Conservation (phyloP, 495 filamentous ascomycete species). For the Penicillium fimorum region DNA sequence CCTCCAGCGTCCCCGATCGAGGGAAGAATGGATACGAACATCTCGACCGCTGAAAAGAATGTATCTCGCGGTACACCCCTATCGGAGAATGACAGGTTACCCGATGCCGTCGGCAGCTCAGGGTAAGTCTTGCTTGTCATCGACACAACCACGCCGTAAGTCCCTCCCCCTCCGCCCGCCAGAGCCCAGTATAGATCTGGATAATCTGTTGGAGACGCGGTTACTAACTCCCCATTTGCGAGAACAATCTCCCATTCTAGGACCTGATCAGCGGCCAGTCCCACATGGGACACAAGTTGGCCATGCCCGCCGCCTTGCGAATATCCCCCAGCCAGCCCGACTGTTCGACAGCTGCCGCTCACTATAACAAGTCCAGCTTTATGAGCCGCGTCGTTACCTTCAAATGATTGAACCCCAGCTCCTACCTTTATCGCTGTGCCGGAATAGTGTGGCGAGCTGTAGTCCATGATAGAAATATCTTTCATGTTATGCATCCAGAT, state of each 20-base stretch:
- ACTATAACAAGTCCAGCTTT: slow-evolving; percentile 1
- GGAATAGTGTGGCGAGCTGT: neutral
- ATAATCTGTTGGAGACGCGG: slow-evolving; percentile 48
- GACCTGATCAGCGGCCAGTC: slow-evolving; percentile 60
- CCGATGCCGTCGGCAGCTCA: slow-evolving; percentile 32
- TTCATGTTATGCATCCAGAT: slow-evolving; percentile 6
- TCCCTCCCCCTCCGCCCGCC: slow-evolving; percentile 61
- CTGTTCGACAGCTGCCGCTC: slow-evolving; percentile 20
- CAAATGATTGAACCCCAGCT: slow-evolving; percentile 1
- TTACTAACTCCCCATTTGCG: slow-evolving; percentile 43
- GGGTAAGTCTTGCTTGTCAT: slow-evolving; percentile 42
- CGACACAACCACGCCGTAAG: slow-evolving; percentile 58
- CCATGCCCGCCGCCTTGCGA: slow-evolving; percentile 59
- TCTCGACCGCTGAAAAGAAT: slow-evolving; percentile 39
- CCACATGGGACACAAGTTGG: slow-evolving; percentile 47
- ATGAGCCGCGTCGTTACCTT: neutral
- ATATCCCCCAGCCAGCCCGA: slow-evolving; percentile 49
- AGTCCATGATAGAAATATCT: neutral
- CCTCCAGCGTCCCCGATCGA: slow-evolving; percentile 46
- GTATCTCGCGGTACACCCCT: slow-evolving; percentile 29
- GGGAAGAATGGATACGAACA: slow-evolving; percentile 40
- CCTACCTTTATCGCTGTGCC: neutral
- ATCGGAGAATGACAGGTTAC: slow-evolving; percentile 23
- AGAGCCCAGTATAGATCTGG: slow-evolving; percentile 65
- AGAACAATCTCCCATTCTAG: slow-evolving; percentile 61